These are phyloP conservation scores for Aspergillus tanneri DNA, from an alignment of 2,329 filamentous ascomycete genomes.

Conservation along the genomic window DNA sequence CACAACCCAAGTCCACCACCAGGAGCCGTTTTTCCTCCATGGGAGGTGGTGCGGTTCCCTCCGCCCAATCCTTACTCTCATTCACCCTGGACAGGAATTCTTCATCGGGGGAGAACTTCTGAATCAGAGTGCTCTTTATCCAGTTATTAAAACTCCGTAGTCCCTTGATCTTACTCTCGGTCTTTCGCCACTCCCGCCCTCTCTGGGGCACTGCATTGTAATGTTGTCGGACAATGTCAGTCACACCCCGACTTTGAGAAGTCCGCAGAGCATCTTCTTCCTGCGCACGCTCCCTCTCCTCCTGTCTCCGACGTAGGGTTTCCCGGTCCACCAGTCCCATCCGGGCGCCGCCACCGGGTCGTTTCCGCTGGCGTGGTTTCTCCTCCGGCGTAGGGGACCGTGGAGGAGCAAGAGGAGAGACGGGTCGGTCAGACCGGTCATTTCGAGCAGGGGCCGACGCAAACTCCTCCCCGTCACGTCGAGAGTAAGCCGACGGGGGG, in stretches of 20 bases:
- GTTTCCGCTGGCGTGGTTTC: slow-evolving; percentile 44
- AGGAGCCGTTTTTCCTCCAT: slow-evolving; percentile 60
- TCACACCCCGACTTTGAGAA: slow-evolving; percentile 57
- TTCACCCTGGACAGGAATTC: slow-evolving; percentile 59
- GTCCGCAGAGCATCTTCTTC: slow-evolving; percentile 38
- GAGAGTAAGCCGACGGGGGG: slow-evolving; percentile 42
- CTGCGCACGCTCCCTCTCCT: slow-evolving; percentile 45
- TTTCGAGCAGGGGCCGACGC: slow-evolving; percentile 22
- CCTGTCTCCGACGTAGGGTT: slow-evolving; percentile 43
- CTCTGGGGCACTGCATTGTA: slow-evolving; percentile 96
- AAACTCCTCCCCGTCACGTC: slow-evolving; percentile 35
- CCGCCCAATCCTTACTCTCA: slow-evolving; percentile 47
- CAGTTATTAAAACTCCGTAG: slow-evolving; percentile 96
- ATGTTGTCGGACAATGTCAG: slow-evolving; percentile 86
- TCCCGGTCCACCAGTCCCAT: slow-evolving; percentile 40
- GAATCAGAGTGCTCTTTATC: slow-evolving; percentile 96
- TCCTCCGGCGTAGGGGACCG: slow-evolving; percentile 44
- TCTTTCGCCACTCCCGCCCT: slow-evolving; percentile 90
- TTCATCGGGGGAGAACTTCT: slow-evolving; percentile 87
- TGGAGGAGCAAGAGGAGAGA: slow-evolving; percentile 42
- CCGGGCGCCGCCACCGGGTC: slow-evolving; percentile 48
- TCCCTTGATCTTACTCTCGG: slow-evolving; percentile 92
- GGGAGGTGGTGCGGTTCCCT: slow-evolving; percentile 35
- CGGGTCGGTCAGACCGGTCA: slow-evolving; percentile 35
- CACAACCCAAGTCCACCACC: slow-evolving; percentile 91